Conservation (phyloP, 1,284 basidiomycete genomes). For the Cutaneotrichosporon mucoides region DNA sequence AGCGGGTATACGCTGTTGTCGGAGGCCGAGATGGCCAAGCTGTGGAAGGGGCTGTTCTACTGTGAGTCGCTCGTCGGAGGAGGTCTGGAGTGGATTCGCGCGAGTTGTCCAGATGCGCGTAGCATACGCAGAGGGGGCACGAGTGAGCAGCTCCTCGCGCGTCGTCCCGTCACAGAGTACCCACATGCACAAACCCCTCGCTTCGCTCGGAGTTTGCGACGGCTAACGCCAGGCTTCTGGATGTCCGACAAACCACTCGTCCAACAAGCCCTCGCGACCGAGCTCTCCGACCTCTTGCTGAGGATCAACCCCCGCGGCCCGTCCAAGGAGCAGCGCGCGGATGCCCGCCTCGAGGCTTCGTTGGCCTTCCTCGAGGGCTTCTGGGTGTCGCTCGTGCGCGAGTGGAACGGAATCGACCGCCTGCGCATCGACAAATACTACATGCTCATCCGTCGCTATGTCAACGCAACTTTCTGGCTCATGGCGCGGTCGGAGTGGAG, state of each 20-base stretch:
- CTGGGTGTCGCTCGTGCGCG: conserved; percentile 81
- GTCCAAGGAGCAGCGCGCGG: conserved; percentile 1
- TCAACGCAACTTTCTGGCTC: conserved; percentile 78
- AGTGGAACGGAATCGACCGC: conserved; percentile 90
- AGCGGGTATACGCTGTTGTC: conserved; percentile 50
- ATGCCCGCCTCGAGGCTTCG: conserved; percentile 52
- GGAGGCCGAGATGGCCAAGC: conserved; percentile 75
- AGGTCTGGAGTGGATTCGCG: no score
- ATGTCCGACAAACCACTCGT: conserved; percentile 99
- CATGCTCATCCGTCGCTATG: conserved; percentile 83
- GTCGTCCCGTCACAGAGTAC: no score
- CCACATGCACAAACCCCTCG: no score
- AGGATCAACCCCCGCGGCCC: conserved; percentile 55
- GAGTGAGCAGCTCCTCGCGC: no score
- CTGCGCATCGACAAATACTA: conserved; percentile 97
- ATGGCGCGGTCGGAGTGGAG: conserved; percentile 71
- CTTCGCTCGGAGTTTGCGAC: neutral
- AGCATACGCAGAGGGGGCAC: no score
- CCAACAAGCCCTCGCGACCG: conserved; percentile 83
- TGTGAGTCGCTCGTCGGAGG: no score
- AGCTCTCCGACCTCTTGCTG: conserved; percentile 76
- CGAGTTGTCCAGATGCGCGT: no score
- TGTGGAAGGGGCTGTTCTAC: conserved; percentile 98
- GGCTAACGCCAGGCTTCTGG: conserved; percentile 73
- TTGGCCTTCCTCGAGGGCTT: conserved; percentile 80